Evolutionary conservation across 768 basidiomycete genomes (phyloP).

Genomic region (Lactifluus subvellereus): DNA sequence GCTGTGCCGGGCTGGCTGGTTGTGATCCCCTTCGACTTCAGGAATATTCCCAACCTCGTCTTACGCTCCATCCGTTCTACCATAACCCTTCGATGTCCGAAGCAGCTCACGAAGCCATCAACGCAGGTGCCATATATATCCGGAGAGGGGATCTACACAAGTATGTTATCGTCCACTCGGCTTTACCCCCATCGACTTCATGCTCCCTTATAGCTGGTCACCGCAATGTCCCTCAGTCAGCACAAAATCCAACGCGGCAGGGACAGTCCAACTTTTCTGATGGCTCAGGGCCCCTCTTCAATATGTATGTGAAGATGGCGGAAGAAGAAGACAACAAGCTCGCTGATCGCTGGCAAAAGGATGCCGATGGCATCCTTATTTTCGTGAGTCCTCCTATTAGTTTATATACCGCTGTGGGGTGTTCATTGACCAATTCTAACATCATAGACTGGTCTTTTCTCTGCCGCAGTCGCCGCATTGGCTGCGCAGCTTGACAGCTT

Average conservation of each 20-base stretch:
- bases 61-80: neutral
- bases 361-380: neutral
- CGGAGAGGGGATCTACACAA: neutral
- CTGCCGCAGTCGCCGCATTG: neutral
- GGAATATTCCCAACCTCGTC: neutral
- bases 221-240: neutral
- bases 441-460: constrained; percentile 1
- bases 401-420: too few relatives aligned
- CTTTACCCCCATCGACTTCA: neutral
- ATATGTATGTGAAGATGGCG: constrained; percentile 17
- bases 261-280: neutral
- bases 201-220: neutral
- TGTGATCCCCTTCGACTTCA: too few relatives aligned
- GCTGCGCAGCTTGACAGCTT: too few relatives aligned
- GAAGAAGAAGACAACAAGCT: constrained; percentile 6
- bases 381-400: neutral
- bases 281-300: neutral
- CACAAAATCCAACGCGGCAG: neutral
- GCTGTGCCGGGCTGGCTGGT: too few relatives aligned
- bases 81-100: neutral
- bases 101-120: neutral
- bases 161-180: neutral
- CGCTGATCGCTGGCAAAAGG: neutral
- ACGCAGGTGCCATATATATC: neutral
- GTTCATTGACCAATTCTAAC: too few relatives aligned